These are phyloP conservation scores for peach (Prunus persica) DNA, from an alignment of 306 rosid species.

Conservation along the genomic window DNA sequence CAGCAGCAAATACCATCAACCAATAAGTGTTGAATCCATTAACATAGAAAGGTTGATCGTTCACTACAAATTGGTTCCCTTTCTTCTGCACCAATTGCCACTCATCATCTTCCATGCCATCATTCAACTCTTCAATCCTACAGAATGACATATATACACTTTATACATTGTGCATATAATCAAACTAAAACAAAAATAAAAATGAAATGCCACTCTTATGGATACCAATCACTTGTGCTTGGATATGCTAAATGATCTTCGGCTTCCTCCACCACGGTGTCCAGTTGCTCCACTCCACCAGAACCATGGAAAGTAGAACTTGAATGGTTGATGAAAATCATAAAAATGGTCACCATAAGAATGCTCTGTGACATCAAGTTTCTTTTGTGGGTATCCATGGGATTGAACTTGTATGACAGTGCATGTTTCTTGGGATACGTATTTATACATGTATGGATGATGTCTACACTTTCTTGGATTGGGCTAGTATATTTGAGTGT, in stretches of 20 bases:
- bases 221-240: constrained; percentile 40
- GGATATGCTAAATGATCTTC: constrained; percentile 28
- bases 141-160: neutral
- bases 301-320: constrained; percentile 29
- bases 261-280: constrained; percentile 28
- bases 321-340: constrained; percentile 24
- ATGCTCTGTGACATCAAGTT: constrained; percentile 10
- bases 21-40: constrained; percentile 97
- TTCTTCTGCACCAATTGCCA: constrained; percentile 82
- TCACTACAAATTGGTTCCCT: constrained; percentile 82
- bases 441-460: constrained; percentile 30
- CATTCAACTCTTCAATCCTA: constrained; percentile 41
- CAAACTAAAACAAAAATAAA: neutral
- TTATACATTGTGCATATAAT: neutral
- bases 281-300: constrained; percentile 41
- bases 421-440: constrained; percentile 23
- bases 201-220: neutral
- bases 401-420: constrained; percentile 24
- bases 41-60: constrained; percentile 74
- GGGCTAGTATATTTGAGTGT: constrained; percentile 1
- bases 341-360: constrained; percentile 34
- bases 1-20: constrained; percentile 92
- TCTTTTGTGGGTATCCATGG: constrained; percentile 42
- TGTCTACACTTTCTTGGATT: neutral
- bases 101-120: constrained; percentile 31